Base-by-base conservation (phyloP, 371 early-diverging fungal species). In the Parasitella parasitica region DNA sequence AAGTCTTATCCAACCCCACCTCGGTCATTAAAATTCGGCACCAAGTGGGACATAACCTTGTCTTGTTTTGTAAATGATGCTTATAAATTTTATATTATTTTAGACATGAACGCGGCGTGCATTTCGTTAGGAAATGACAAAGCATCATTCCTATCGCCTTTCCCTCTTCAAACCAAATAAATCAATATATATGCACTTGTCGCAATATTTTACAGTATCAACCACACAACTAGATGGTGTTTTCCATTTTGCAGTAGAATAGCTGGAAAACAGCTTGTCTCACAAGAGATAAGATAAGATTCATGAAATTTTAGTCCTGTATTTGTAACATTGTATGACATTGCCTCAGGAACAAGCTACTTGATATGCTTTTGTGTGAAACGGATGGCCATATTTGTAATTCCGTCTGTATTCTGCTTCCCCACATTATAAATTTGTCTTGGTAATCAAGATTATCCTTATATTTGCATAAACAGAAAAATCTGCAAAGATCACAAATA, bases 41-140 rank as follows among this genome's bases (percentile, higher is more conserved):
- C 9, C 26, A 41, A 48, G 22, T 54, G 6, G 43, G 18, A 41
- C 56, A 41, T 18, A 56, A 41, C 9, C 43, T 56, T 56, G 41
- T n/a, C 43, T 56, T 22, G n/a, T 12, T 57, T 57, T 20, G 35
- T 26, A 37, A 58, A 58, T 16, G 37, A 35, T 50, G 59, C 49
- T 58, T 58, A 58, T 58, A 58, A 58, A 58, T 58, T 58, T 58
- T 50, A 58, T 58, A 36, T 27, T n/a, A 37, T 57, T 2, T 24
- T 34, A 15, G 30, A 9, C 18, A 56, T 56, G 38, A 39, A 56
- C 16, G 18, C n/a, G 32, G 18, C 28, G 37, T 55, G 24, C 37
- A 55, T 55, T 38, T 37, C 28, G 28, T 55, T 55, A 56, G 18
- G 22, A 43, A 43, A 49, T 49, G 49, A 49, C 48, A 57, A 57